phyloP scores from a whole-genome alignment of 2,329 filamentous ascomycete genomes.

The Colletotrichum costaricense region DNA sequence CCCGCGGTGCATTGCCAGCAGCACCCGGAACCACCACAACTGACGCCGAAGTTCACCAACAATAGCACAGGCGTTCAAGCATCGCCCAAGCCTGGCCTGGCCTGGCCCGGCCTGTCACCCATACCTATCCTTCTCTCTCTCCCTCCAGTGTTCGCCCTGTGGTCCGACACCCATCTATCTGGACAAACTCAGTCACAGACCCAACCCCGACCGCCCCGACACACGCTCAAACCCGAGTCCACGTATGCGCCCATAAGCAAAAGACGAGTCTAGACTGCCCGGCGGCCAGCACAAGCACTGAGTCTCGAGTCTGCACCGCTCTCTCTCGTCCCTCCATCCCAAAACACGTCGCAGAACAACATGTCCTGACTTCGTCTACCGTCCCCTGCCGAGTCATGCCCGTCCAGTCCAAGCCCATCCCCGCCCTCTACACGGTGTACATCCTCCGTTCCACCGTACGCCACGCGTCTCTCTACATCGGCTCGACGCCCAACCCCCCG shows the following conservation, averaged over 20 bases:
- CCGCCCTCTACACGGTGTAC: slow-evolving; percentile 93
- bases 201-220: slow-evolving; percentile 16
- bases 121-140: background rate
- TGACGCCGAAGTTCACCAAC: background rate
- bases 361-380: slow-evolving; percentile 29
- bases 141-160: background rate
- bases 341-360: slow-evolving; percentile 32
- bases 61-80: background rate
- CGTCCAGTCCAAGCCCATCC: slow-evolving; percentile 69
- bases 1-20: background rate
- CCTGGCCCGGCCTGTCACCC: background rate
- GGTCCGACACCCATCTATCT: slow-evolving; percentile 1
- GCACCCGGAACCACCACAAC: background rate
- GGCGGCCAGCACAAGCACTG: slow-evolving; percentile 4
- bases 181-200: background rate
- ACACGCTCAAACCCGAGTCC: slow-evolving; percentile 33
- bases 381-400: slow-evolving; percentile 49
- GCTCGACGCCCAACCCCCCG: slow-evolving; percentile 89
- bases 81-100: background rate
- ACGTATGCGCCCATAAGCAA: slow-evolving; percentile 19
- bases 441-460: slow-evolving; percentile 85
- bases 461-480: slow-evolving; percentile 82
- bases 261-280: slow-evolving; percentile 22
- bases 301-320: background rate
- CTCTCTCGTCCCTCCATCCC: background rate